A percentile compares a stretch with the other conserved stretches of the same genome.
phyloP scores from a whole-genome alignment of 2,329 filamentous ascomycete species.

The Myriosclerotinia scirpicola region DNA sequence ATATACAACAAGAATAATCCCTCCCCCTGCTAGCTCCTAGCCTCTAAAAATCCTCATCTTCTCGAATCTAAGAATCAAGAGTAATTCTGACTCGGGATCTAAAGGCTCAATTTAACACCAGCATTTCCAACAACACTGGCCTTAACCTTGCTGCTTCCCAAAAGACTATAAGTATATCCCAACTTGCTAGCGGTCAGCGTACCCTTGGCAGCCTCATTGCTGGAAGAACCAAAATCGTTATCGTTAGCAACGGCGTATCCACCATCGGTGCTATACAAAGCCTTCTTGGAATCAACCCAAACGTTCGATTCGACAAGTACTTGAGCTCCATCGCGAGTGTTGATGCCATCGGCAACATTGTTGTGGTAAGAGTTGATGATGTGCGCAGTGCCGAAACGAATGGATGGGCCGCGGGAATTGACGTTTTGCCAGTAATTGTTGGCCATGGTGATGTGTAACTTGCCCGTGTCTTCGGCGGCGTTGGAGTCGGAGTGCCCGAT shows the following conservation, averaged over 20 bases:
- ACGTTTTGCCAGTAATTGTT: slow-evolving; percentile 30
- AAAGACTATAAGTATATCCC: slow-evolving; percentile 53
- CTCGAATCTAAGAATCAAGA: not conserved
- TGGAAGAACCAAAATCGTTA: slow-evolving; percentile 49
- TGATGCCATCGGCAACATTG: slow-evolving; percentile 44
- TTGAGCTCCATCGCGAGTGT: slow-evolving; percentile 56
- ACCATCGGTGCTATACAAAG: slow-evolving; percentile 33
- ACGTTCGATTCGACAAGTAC: slow-evolving; percentile 57
- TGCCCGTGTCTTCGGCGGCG: slow-evolving; percentile 34
- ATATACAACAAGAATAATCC: not conserved
- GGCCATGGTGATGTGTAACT: slow-evolving; percentile 36
- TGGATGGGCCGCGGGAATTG: slow-evolving; percentile 17
- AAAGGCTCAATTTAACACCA: slow-evolving; percentile 42
- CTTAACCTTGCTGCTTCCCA: slow-evolving; percentile 52
- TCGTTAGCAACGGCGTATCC: slow-evolving; percentile 48
- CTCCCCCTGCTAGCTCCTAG: not conserved
- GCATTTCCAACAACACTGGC: slow-evolving; percentile 40
- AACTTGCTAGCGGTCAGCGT: slow-evolving; percentile 45
- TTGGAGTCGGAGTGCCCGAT: slow-evolving; percentile 39
- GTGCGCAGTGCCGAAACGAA: slow-evolving; percentile 18
- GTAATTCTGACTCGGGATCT: not conserved
- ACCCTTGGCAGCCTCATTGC: slow-evolving; percentile 51
- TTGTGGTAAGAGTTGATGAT: slow-evolving; percentile 17
- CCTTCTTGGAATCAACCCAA: slow-evolving; percentile 47
- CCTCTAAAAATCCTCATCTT: too few relatives aligned